Percentiles rank a stretch among this genome's conserved stretches.
phyloP scores from a whole-genome alignment of 2,329 filamentous ascomycete species.

The Talaromyces sp. region DNA sequence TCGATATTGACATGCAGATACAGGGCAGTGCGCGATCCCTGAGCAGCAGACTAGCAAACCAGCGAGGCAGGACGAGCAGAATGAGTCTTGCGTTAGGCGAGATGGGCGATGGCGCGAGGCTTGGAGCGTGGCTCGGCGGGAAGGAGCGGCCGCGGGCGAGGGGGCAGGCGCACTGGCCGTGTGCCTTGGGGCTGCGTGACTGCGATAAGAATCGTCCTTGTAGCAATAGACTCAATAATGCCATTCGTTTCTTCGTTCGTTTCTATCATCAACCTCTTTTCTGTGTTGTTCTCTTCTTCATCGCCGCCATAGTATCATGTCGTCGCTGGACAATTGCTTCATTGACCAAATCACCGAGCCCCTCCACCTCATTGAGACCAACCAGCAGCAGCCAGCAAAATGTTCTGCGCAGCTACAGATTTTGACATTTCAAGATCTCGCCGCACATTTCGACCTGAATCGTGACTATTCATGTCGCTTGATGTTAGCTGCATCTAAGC shows the following conservation, averaged over 20 bases:
- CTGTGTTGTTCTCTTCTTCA: background rate
- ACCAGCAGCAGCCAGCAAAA: background rate
- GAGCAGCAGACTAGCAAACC: background rate
- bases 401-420: slow-evolving; percentile 8
- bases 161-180: background rate
- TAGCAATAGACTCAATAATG: background rate
- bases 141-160: background rate
- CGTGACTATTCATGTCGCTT: slow-evolving; percentile 6
- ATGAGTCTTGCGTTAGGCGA: background rate
- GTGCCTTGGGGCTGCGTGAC: slow-evolving; percentile 2
- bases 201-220: too few relatives aligned
- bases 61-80: background rate
- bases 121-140: background rate
- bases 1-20: background rate
- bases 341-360: slow-evolving; percentile 4
- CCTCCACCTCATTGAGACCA: slow-evolving; percentile 7
- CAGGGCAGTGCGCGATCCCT: background rate
- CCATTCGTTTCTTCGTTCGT: background rate
- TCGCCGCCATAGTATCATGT: background rate
- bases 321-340: slow-evolving; percentile 6
- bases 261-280: background rate
- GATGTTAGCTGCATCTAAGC: slow-evolving; percentile 1
- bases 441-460: background rate
- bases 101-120: background rate
- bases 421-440: slow-evolving; percentile 1